Evolutionary conservation across 192 early-diverging fungal species (phyloP), one percentile per base, ranked within the genome.

Genomic region (Entomortierella lignicola): DNA sequence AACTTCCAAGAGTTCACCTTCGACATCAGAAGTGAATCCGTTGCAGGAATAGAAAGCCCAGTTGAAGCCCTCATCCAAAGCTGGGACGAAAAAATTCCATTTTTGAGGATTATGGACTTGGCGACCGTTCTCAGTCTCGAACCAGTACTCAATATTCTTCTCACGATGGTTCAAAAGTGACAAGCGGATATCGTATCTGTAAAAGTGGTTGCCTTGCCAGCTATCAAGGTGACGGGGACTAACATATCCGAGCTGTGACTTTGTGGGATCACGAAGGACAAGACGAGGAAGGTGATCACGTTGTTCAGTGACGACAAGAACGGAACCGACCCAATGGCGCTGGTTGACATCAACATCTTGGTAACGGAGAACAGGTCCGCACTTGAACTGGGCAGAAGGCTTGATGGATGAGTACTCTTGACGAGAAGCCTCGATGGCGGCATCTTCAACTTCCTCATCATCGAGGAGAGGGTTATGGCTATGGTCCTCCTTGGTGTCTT

Each of bases 21-120:
- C 80, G 4, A 85, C 77, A 66, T 88, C 85, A 18, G 90, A 91
- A 10, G 75, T 79, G 77, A 89, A 93, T 13, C 92, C 92, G 69
- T 93, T 93, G 83, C 92, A 93, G 20, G 89, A 91, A 85, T 87
- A 87, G 80, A 93, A 93, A 31, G 84, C 84, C 70, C 88, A 91
- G 41, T 90, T 87, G 88, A 86, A 86, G 34, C 83, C 80, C 59
- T 88, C 83, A 18, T 83, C 63, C 50, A 83, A 44, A 25, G 85
- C 71, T 39, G 83, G 79, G 17, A 83, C 57, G 42, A 83, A 81
- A 48, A 87, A 87, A 52, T 66, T 71, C 64, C 77, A 87, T 66
- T 60, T 82, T 44, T 77, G 81, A 68, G 69, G 67, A 21, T 30
- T 17, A 1, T 63, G n/a, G 51, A 65, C 62, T 0, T 67, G 61